Evolutionary conservation across 176 grass and related monocot genomes (phyloP), one percentile per base, ranked within the genome.

Genomic region (Carex pumila): DNA sequence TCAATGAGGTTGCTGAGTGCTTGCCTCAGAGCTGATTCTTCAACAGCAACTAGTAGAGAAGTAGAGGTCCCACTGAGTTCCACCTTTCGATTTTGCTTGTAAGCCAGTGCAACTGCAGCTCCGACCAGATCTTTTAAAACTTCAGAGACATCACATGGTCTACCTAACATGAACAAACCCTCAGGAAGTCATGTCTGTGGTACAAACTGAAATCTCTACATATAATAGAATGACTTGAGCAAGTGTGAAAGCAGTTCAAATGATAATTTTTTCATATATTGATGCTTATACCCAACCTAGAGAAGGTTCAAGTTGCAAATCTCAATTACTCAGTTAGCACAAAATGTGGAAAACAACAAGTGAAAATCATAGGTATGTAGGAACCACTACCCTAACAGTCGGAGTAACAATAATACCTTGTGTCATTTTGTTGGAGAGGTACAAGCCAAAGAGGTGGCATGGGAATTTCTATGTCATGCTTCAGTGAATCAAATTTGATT

Each of bases 1-100:
- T 95, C 93, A 70, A 95, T 90, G 53, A 95, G 88, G 90, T 95
- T 95, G 85, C 90, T 92, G 10, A 95, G 83, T 79, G 90, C 93
- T 86, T 92, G 88, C 80, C 90, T 79, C 74, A 95, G 74, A 88
- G 88, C 83, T 67, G 88, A 89, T 86, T 92, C 90, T 86, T 95
- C 90, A 21, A 95, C 90, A 56, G 79, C 78, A 84, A 95, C 93
- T 87, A 82, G 79, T 21, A 92, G 72, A 22, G 83, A 70, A 72
- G 79, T 68, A 59, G 82, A 70, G 52, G 83, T 87, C 76, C 72
- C 90, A 71, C 21, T 88, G 47, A 92, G 52, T 80, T 92, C 87
- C 86, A 95, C 54, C 57, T 61, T 83, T 37, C 90, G 77, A 22
- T 92, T 85, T 81, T 95, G 86, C 79, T 90, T 92, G 79, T 78